Evolutionary conservation across 768 basidiomycete species (phyloP), one percentile per base, ranked within the genome.

Genomic region (Tricholoma terreum): DNA sequence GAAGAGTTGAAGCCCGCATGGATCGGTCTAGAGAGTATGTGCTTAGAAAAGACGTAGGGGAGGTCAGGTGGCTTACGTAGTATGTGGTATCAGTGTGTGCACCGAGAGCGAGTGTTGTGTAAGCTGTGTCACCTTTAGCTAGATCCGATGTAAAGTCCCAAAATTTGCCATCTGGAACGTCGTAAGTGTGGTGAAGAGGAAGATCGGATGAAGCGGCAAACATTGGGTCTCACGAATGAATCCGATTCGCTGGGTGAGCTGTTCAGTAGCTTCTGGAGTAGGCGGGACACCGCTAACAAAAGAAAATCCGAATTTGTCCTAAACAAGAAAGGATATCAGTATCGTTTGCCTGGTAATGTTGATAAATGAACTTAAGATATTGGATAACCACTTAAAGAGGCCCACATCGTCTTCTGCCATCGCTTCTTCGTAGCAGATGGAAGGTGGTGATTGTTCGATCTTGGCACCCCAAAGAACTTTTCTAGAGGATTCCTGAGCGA

Each of bases 131-230:
- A 11, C 94, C 94, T 64, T 89, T 93, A 15, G 87, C 85, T 19
- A 95, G 79, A 67, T 96, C 87, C 0, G 95, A 85, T 0, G 94
- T 97, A 66, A 98, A 96, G 66, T 98, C 93, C 95, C 96, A 99
- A 73, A 98, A 95, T 56, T 85, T 86, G 33, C 95, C 96, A 65
- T 98, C 93, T 94, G 60, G 1, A 34, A 22, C 10, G 50, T 27
- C 11, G 35, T 52, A 17, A 65, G 46, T 53, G 49, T 40, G 31
- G 2, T n/a, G 33, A 35, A 50, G 22, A 42, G 10, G 19, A n/a
- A 22, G 50, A 9, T 45, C 54, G n/a, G 33, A 10, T 33, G 9
- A 24, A 49, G 2, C 3, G 22, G 67, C 71, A 17, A 19, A 76
- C 78, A 80, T 67, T 81, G 79, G 0, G 96, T 98, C 71, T 96